Percentiles rank a stretch among this genome's conserved stretches.
phyloP scores from a whole-genome alignment of 306 rosid species.

The Cotoneaster glaucophyllus region DNA sequence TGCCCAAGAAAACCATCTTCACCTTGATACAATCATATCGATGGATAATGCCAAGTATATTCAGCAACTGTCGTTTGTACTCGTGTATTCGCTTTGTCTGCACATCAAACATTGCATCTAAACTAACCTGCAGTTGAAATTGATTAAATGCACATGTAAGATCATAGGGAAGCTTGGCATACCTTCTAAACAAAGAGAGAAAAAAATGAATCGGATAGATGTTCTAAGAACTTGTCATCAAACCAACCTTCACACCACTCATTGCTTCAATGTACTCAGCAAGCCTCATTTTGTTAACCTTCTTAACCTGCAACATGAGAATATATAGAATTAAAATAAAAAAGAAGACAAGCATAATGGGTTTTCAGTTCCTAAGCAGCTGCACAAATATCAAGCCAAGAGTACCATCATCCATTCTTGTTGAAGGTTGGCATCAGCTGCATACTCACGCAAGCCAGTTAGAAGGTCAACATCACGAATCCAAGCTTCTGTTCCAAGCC shows the following conservation, averaged over 20 bases:
- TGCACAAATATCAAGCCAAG: not conserved
- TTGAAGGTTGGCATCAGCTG: slow-evolving; percentile 40
- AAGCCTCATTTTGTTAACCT: slow-evolving; percentile 64
- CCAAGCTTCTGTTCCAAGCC: slow-evolving; percentile 82
- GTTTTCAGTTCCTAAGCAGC: not conserved
- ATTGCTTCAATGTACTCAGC: slow-evolving; percentile 67
- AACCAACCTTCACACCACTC: slow-evolving; percentile 79
- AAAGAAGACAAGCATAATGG: not conserved
- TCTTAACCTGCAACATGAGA: slow-evolving; percentile 46
- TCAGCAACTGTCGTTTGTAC: slow-evolving; percentile 76
- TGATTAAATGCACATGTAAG: slow-evolving; percentile 12
- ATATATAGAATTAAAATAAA: slow-evolving; percentile 1
- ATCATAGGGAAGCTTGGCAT: not conserved
- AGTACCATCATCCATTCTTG: slow-evolving; percentile 68
- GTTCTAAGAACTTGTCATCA: not conserved
- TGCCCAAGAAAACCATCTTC: slow-evolving; percentile 9
- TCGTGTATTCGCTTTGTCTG: slow-evolving; percentile 76
- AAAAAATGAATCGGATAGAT: not conserved
- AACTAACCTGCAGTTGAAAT: slow-evolving; percentile 50
- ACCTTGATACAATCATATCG: slow-evolving; percentile 75
- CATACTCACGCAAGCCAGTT: slow-evolving; percentile 46
- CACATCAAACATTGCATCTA: slow-evolving; percentile 82
- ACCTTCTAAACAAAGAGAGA: not conserved
- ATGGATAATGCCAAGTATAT: slow-evolving; percentile 64
- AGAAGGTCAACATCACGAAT: slow-evolving; percentile 61